Evolutionary conservation across 768 basidiomycete genomes (phyloP).

Genomic region (Phaeotremella skinneri): DNA sequence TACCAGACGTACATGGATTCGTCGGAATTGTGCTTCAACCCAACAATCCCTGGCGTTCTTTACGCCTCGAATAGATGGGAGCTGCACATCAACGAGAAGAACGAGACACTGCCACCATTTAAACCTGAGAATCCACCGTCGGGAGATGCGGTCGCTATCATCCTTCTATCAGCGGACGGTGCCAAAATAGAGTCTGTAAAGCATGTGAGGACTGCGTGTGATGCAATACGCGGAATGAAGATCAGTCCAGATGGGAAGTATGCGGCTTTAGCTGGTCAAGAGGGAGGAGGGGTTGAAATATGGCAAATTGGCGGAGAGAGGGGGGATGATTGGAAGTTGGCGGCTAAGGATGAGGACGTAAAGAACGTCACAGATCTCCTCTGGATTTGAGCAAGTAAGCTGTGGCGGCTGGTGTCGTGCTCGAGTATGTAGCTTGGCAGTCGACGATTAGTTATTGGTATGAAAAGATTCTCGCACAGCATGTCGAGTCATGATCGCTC

Average conservation of each 20-base stretch:
- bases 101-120: slow-evolving; percentile 9
- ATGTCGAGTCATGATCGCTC: neutral
- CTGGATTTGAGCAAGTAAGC: slow-evolving; percentile 24
- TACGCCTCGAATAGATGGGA: slow-evolving; percentile 50
- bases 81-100: slow-evolving; percentile 34
- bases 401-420: neutral
- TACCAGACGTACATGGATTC: slow-evolving; percentile 35
- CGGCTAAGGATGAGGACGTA: slow-evolving; percentile 40
- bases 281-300: slow-evolving; percentile 46
- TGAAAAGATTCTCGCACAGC: too few relatives aligned
- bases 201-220: slow-evolving; percentile 39
- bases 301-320: slow-evolving; percentile 36
- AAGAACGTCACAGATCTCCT: slow-evolving; percentile 34
- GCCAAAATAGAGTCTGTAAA: slow-evolving; percentile 32
- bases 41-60: slow-evolving; percentile 30
- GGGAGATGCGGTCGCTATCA: slow-evolving; percentile 46
- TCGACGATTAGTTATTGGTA: too few relatives aligned
- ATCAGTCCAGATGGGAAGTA: slow-evolving; percentile 48
- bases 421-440: slow-evolving; percentile 3
- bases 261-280: slow-evolving; percentile 44
- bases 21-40: slow-evolving; percentile 42
- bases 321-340: slow-evolving; percentile 44
- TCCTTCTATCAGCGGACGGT: slow-evolving; percentile 38
- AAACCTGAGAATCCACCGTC: slow-evolving; percentile 10
- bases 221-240: slow-evolving; percentile 44